phyloP scores from a whole-genome alignment of 148 eudicot genomes.

The Rhododendron kiyosumense region DNA sequence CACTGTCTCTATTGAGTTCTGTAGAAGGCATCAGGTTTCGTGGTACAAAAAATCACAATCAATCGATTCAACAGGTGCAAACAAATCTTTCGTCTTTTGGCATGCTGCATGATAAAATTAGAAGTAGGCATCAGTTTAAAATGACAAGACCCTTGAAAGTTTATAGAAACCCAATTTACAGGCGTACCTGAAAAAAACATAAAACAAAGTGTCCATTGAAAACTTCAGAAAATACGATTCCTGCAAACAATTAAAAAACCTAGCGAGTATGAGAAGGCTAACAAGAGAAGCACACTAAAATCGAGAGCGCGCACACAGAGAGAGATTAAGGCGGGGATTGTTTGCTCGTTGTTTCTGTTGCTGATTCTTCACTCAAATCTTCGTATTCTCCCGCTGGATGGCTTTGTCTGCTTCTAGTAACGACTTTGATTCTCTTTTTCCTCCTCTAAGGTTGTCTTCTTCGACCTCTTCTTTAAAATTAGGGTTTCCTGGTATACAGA shows the following conservation, averaged over 20 bases:
- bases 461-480: too few species aligned
- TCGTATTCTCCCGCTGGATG: too few species aligned
- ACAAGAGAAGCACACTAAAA: not conserved
- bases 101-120: conserved; percentile 52
- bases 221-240: conserved; percentile 50
- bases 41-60: not conserved
- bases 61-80: not conserved
- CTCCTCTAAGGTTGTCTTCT: too few species aligned
- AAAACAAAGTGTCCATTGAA: conserved; percentile 49
- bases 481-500: too few species aligned
- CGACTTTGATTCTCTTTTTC: too few species aligned
- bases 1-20: not conserved
- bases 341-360: too few species aligned
- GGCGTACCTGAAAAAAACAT: conserved; percentile 70
- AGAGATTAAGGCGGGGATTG: not conserved
- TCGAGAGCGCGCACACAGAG: not conserved
- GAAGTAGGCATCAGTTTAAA: not conserved
- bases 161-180: not conserved
- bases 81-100: conserved; percentile 55
- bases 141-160: not conserved
- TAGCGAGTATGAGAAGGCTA: conserved; percentile 2
- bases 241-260: conserved; percentile 34
- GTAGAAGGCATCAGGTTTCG: not conserved
- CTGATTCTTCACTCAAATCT: too few species aligned
- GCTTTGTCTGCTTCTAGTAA: too few species aligned